Evolutionary conservation across 2,329 filamentous ascomycete species (phyloP), one percentile per base, ranked within the genome.

Genomic region (Beauveria bassiana): DNA sequence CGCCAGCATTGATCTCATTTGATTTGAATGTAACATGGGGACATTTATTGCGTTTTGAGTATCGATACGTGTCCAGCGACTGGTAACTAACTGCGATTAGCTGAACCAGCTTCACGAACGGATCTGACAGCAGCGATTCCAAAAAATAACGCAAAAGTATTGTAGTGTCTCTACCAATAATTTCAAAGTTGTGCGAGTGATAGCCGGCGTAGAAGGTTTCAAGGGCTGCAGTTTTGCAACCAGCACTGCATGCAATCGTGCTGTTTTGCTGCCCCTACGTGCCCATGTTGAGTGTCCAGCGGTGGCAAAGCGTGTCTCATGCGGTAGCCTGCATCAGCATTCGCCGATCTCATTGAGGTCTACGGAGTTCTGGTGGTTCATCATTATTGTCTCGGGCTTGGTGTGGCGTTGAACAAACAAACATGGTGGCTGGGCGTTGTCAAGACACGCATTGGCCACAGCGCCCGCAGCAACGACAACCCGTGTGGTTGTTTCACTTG

Each of bases 381-480:
- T 7, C 8, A 38, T 26, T n/a, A 0, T 20, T 20, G 18, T 31
- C 40, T 55, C 16, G 3, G 53, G 40, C 53, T 45, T 14, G 18
- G 7, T 45, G 53, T 55, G 53, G 53, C 53, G 50, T 45, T 43
- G 38, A 55, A 18, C 53, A 55, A 55, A 55, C 52, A 55, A 55
- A 18, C 24, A 31, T 5, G 38, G 9, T 42, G 18, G 20, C 3
- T 24, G 24, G 40, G 40, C 38, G 22, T 18, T n/a, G 7, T 31
- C n/a, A 14, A 55, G 53, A 31, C 24, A 10, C 45, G 24, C 24
- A 55, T 22, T 9, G 53, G 3, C 28, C 14, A 16, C 53, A 34
- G 40, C 53, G 40, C 53, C 53, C 53, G 53, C 53, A 55, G 24
- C 40, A 38, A n/a, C 18, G 12, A 38, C 34, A 38, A 38, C 12